phyloP scores from a whole-genome alignment of 2,329 filamentous ascomycete genomes.

The Diaporthe australafricana region DNA sequence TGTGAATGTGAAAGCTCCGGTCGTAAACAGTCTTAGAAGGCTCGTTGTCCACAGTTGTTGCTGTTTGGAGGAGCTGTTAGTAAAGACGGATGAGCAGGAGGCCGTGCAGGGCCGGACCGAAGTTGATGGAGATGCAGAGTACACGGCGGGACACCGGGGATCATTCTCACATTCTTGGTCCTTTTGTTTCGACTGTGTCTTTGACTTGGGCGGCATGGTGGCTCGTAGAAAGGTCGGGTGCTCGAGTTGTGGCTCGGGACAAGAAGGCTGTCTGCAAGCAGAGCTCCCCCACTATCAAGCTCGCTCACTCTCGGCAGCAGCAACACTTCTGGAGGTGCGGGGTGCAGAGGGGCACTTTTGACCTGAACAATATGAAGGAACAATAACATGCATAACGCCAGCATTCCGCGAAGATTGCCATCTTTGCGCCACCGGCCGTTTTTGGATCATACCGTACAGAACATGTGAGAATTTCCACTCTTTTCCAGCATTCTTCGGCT shows the following conservation, averaged over 20 bases:
- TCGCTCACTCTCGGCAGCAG: constrained; percentile 8
- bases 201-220: constrained; percentile 39
- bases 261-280: constrained; percentile 21
- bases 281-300: constrained; percentile 24
- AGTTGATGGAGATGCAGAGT: neutral
- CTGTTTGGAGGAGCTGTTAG: constrained; percentile 32
- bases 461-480: too few species aligned
- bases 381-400: constrained; percentile 10
- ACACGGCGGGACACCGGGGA: neutral
- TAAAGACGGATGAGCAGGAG: neutral
- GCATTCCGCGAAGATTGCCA: neutral
- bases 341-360: constrained; percentile 10
- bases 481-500: too few species aligned
- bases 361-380: constrained; percentile 14
- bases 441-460: neutral
- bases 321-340: constrained; percentile 4
- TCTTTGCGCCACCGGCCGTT: neutral
- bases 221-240: constrained; percentile 11
- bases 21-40: constrained; percentile 60
- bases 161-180: constrained; percentile 35
- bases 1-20: constrained; percentile 59
- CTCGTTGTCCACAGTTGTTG: constrained; percentile 47
- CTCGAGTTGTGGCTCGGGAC: constrained; percentile 6
- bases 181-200: constrained; percentile 37
- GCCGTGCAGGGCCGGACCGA: neutral